Percentiles rank a stretch among this genome's conserved stretches.
Evolutionary conservation across 768 basidiomycete genomes (phyloP).

Genomic region (Mycena vulgaris): DNA sequence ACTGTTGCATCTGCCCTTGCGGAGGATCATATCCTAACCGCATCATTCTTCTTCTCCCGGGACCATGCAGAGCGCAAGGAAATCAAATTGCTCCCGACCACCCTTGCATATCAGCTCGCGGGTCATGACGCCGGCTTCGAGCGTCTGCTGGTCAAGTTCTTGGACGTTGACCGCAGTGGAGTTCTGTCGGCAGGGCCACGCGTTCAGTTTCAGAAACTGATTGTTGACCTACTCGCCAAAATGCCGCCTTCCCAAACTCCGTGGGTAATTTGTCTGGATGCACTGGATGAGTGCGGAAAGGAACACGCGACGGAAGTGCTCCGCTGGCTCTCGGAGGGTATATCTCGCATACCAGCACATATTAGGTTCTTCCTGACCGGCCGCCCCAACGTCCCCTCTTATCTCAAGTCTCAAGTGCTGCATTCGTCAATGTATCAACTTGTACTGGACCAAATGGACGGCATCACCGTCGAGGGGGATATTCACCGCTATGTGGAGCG

Average conservation of each 20-base stretch:
- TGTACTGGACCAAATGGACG: not conserved
- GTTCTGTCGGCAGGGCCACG: not conserved
- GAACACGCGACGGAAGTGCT: not conserved
- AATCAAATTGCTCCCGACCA: not conserved
- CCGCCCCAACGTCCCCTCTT: conserved; percentile 2
- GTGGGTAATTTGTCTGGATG: conserved; percentile 19
- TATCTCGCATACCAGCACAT: not conserved
- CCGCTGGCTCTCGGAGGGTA: not conserved
- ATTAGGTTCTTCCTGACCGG: conserved; percentile 8
- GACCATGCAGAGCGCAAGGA: not conserved
- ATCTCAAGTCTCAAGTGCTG: not conserved
- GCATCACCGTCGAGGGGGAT: not conserved
- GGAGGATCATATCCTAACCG: not conserved
- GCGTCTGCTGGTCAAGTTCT: not conserved
- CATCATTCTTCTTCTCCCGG: conserved; percentile 13
- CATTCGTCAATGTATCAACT: not conserved
- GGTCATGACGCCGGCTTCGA: not conserved
- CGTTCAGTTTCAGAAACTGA: conserved; percentile 9
- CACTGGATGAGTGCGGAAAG: conserved; percentile 10
- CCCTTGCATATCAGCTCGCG: conserved; percentile 8
- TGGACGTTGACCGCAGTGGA: not conserved
- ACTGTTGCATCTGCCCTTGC: conserved; percentile 1
- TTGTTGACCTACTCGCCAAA: conserved; percentile 2
- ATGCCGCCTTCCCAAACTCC: not conserved
- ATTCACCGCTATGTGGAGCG: not conserved